phyloP scores from a whole-genome alignment of 768 basidiomycete genomes.

The Boletus sensibilis region DNA sequence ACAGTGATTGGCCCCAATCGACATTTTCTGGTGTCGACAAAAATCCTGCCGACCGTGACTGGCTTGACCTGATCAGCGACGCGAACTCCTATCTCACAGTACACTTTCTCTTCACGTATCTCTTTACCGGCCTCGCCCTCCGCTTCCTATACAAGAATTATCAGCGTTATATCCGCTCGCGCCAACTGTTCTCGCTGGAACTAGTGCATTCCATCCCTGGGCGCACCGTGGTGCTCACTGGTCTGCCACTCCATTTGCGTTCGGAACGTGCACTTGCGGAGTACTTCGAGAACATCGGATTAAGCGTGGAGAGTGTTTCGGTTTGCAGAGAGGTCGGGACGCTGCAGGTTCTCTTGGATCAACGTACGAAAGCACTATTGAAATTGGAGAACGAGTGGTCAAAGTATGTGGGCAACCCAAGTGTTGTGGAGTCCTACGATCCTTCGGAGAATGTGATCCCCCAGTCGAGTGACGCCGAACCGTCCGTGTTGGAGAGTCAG shows the following conservation, averaged over 20 bases:
- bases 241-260: conserved; percentile 80
- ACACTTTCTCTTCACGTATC: conserved; percentile 90
- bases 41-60: conserved; percentile 47
- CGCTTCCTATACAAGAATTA: conserved; percentile 90
- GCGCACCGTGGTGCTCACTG: conserved; percentile 86
- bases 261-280: conserved; percentile 85
- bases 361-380: conserved; percentile 76
- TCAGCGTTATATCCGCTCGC: conserved; percentile 79
- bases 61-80: conserved; percentile 88
- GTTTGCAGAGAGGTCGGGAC: conserved; percentile 81
- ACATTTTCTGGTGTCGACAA: conserved; percentile 24
- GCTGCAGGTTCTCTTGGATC: conserved; percentile 70
- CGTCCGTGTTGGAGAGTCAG: conserved; percentile 52
- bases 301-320: conserved; percentile 90
- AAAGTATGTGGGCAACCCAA: conserved; percentile 92
- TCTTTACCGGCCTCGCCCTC: conserved; percentile 86
- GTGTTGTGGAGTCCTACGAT: conserved; percentile 78
- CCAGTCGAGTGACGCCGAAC: conserved; percentile 48
- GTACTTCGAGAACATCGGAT: conserved; percentile 87
- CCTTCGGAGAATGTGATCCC: conserved; percentile 57
- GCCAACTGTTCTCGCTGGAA: conserved; percentile 93
- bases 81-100: conserved; percentile 86
- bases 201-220: conserved; percentile 94
- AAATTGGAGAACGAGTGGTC: conserved; percentile 85
- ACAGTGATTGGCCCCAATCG: conserved; percentile 46